phyloP scores from a whole-genome alignment of 345 rosid species.

The Dovyalis caffra region DNA sequence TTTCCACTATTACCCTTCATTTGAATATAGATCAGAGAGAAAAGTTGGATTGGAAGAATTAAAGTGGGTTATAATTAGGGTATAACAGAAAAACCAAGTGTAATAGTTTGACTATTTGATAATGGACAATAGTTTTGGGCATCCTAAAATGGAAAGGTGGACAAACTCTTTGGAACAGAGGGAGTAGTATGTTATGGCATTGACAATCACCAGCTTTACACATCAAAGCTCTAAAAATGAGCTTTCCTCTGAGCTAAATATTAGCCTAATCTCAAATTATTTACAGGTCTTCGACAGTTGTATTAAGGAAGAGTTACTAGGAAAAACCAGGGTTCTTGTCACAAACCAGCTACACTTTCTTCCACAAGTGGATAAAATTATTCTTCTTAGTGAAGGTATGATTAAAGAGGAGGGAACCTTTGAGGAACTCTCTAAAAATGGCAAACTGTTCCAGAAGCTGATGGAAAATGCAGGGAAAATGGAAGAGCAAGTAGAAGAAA shows the following conservation, averaged over 20 bases:
- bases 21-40: no score
- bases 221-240: background rate
- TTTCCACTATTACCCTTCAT: no score
- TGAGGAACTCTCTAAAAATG: conserved; percentile 67
- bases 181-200: no score
- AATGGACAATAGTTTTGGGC: no score
- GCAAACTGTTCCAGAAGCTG: conserved; percentile 74
- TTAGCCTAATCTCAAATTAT: conserved; percentile 6
- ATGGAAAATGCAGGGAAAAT: conserved; percentile 99
- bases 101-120: no score
- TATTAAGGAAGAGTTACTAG: conserved; percentile 71
- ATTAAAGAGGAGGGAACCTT: conserved; percentile 96
- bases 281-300: conserved; percentile 90
- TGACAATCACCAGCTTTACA: background rate
- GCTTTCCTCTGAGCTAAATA: background rate
- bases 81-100: no score
- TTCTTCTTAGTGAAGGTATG: conserved; percentile 85
- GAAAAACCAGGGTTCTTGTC: conserved; percentile 94
- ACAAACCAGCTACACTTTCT: conserved; percentile 98
- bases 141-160: no score
- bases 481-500: no score
- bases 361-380: conserved; percentile 89
- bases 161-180: no score
- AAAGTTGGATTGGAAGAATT: no score
- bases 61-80: no score